Percentiles rank a stretch among this genome's conserved stretches.
Evolutionary conservation across 2,329 filamentous ascomycete species (phyloP).

Genomic region (Sporothrix phasma): DNA sequence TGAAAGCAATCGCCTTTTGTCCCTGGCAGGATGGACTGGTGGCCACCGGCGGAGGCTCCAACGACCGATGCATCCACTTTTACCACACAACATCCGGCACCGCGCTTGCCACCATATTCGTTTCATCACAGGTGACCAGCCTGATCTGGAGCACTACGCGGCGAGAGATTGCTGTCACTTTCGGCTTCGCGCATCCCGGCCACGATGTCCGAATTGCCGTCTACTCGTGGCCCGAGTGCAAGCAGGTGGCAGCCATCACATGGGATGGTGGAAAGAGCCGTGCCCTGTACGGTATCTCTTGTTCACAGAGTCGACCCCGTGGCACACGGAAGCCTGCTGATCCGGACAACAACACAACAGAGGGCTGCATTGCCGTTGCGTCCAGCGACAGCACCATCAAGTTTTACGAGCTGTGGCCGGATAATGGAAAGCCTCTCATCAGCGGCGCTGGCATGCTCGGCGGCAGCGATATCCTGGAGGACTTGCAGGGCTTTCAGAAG

Average conservation of each 20-base stretch:
- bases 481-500: slow-evolving; percentile 68
- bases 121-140: slow-evolving; percentile 85
- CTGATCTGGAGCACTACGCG: slow-evolving; percentile 81
- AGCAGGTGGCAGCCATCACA: slow-evolving; percentile 73
- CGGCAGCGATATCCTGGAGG: slow-evolving; percentile 77
- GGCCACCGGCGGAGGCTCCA: slow-evolving; percentile 85
- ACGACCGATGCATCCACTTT: slow-evolving; percentile 93
- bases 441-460: slow-evolving; percentile 55
- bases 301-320: slow-evolving; percentile 27
- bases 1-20: slow-evolving; percentile 95
- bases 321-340: not conserved
- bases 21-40: slow-evolving; percentile 84
- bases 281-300: slow-evolving; percentile 80
- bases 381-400: slow-evolving; percentile 87
- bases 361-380: slow-evolving; percentile 83
- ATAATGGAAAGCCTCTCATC: slow-evolving; percentile 43
- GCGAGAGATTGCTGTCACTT: slow-evolving; percentile 83
- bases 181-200: slow-evolving; percentile 85
- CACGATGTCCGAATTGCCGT: slow-evolving; percentile 84
- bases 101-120: slow-evolving; percentile 79
- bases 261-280: slow-evolving; percentile 72
- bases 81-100: slow-evolving; percentile 79
- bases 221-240: slow-evolving; percentile 89
- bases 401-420: slow-evolving; percentile 91
- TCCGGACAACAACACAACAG: slow-evolving; percentile 39